phyloP scores from a whole-genome alignment of 768 basidiomycete genomes.

The Mycena amicta region DNA sequence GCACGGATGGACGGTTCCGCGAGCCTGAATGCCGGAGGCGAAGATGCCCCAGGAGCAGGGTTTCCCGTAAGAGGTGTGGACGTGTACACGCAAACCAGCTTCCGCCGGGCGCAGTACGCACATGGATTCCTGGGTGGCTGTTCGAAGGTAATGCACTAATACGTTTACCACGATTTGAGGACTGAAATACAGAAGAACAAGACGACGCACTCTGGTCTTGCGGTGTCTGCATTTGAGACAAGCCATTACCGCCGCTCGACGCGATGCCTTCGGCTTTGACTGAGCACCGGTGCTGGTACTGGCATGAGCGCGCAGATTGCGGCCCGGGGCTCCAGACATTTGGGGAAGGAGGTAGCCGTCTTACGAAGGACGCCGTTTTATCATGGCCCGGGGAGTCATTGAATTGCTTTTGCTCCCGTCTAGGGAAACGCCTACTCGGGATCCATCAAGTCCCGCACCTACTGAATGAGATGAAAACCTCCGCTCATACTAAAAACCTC shows the following conservation, averaged over 20 bases:
- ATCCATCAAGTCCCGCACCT: too few species aligned
- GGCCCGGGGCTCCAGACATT: neutral
- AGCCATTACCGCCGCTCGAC: neutral
- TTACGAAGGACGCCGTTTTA: neutral
- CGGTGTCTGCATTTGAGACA: neutral
- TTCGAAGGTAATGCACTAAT: conserved; percentile 1
- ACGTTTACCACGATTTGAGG: neutral
- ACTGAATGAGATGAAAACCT: too few species aligned
- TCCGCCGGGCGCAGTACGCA: neutral
- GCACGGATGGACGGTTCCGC: too few species aligned
- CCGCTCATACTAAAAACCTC: too few species aligned
- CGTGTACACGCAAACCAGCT: neutral
- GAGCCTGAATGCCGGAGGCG: too few species aligned
- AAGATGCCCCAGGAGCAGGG: too few species aligned
- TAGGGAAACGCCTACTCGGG: neutral
- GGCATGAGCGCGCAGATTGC: too few species aligned
- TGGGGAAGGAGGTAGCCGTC: neutral
- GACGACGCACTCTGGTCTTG: neutral
- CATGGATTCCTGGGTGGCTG: neutral
- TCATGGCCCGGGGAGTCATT: neutral
- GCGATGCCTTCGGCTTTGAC: neutral
- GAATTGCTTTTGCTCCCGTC: too few species aligned
- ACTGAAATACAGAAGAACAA: neutral
- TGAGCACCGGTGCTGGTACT: neutral
- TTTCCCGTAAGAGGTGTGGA: too few species aligned